phyloP scores from a whole-genome alignment of 2,329 filamentous ascomycete genomes.

The Pseudonectria buxi region DNA sequence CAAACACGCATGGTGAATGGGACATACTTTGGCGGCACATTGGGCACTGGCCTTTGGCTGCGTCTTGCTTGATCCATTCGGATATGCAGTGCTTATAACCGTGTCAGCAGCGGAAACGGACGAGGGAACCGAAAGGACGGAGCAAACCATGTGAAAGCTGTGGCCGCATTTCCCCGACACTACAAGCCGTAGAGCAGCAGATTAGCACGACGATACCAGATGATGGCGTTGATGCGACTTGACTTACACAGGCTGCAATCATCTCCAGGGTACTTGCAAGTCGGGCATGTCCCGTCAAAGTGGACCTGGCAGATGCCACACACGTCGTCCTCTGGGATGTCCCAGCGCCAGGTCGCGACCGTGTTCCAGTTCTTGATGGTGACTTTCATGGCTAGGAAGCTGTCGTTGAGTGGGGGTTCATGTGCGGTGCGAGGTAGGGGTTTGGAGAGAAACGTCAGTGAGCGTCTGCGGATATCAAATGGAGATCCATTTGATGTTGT shows the following conservation, averaged over 20 bases:
- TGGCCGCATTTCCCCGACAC: slow-evolving; percentile 96
- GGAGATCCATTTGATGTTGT: too few relatives aligned
- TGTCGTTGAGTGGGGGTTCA: too few relatives aligned
- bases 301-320: slow-evolving; percentile 98
- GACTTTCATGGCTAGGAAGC: slow-evolving; percentile 68
- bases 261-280: slow-evolving; percentile 95
- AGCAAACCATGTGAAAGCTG: slow-evolving; percentile 87
- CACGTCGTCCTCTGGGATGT: slow-evolving; percentile 94
- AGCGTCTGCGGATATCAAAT: too few relatives aligned
- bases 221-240: slow-evolving; percentile 5
- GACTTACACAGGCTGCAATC: slow-evolving; percentile 81
- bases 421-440: too few relatives aligned
- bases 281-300: slow-evolving; percentile 95
- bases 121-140: slow-evolving; percentile 2
- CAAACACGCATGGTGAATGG: neutral
- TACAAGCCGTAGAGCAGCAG: slow-evolving; percentile 32
- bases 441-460: too few relatives aligned
- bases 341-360: slow-evolving; percentile 95
- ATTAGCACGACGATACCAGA: slow-evolving; percentile 7
- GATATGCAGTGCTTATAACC: slow-evolving; percentile 76
- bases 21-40: slow-evolving; percentile 90
- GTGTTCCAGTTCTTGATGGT: slow-evolving; percentile 89
- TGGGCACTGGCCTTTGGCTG: slow-evolving; percentile 86
- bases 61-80: slow-evolving; percentile 93
- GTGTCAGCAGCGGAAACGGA: slow-evolving; percentile 3